Conservation (phyloP, 768 basidiomycete species). For the Ephemerocybe angulata region DNA sequence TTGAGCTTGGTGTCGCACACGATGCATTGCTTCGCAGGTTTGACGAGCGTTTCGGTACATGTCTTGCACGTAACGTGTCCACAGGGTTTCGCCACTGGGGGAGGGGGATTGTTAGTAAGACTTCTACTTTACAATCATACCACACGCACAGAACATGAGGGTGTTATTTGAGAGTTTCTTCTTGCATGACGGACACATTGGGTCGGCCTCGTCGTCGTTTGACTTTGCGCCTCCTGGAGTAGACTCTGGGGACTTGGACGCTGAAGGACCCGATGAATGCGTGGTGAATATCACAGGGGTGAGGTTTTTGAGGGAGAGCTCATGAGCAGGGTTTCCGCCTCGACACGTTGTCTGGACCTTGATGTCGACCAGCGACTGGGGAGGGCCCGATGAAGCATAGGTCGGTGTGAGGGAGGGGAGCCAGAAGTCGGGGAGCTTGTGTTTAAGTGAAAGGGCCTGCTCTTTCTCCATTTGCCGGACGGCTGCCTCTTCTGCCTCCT, state of each 20-base stretch:
- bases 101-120: not conserved
- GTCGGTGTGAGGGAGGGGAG: conserved; percentile 89
- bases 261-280: conserved; percentile 33
- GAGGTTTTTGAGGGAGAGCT: conserved; percentile 73
- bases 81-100: conserved; percentile 76
- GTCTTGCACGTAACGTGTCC: conserved; percentile 90
- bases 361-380: conserved; percentile 68
- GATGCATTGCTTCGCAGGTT: conserved; percentile 75
- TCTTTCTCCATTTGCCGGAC: conserved; percentile 78
- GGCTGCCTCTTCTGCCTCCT: conserved; percentile 87
- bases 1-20: conserved; percentile 71
- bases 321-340: conserved; percentile 74
- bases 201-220: conserved; percentile 52
- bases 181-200: conserved; percentile 89
- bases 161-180: conserved; percentile 77
- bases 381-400: conserved; percentile 57
- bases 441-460: conserved; percentile 77
- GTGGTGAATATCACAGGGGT: conserved; percentile 78
- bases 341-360: conserved; percentile 89
- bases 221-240: conserved; percentile 35
- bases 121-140: not conserved
- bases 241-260: conserved; percentile 35
- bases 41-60: conserved; percentile 85
- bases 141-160: conserved; percentile 59
- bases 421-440: conserved; percentile 97